Evolutionary conservation across 768 basidiomycete species (phyloP).

Genomic region (Boletus fagicola): DNA sequence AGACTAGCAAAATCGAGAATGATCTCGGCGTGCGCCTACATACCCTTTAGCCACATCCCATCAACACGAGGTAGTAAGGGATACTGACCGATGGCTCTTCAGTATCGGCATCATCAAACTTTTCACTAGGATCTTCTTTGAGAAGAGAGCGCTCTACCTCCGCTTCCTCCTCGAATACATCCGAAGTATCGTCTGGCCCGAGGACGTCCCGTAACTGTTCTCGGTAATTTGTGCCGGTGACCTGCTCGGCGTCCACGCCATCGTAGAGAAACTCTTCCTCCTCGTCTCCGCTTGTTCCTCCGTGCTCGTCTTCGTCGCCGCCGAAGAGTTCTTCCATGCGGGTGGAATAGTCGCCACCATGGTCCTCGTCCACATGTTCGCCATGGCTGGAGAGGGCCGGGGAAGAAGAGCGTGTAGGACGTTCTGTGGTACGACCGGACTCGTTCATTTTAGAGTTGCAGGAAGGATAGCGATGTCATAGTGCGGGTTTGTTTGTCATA

Average conservation of each 20-base stretch:
- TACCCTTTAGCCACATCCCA: conserved; percentile 24
- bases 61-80: conserved; percentile 17
- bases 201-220: conserved; percentile 72
- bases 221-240: conserved; percentile 52
- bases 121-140: conserved; percentile 38
- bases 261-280: conserved; percentile 71
- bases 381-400: conserved; percentile 19
- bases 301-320: conserved; percentile 43
- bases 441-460: conserved; percentile 10
- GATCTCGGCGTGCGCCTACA: conserved; percentile 35
- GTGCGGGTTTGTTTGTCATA: conserved; percentile 23
- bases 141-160: conserved; percentile 49
- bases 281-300: conserved; percentile 47
- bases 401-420: conserved; percentile 3
- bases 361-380: conserved; percentile 23
- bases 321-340: conserved; percentile 32
- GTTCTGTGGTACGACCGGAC: not conserved
- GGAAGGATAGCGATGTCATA: not conserved
- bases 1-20: conserved; percentile 40
- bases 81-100: conserved; percentile 35
- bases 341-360: conserved; percentile 25
- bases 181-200: conserved; percentile 57
- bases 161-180: conserved; percentile 43
- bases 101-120: conserved; percentile 19
- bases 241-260: conserved; percentile 57